Evolutionary conservation across 768 basidiomycete species (phyloP).

Genomic region (Amanita rubescens): DNA sequence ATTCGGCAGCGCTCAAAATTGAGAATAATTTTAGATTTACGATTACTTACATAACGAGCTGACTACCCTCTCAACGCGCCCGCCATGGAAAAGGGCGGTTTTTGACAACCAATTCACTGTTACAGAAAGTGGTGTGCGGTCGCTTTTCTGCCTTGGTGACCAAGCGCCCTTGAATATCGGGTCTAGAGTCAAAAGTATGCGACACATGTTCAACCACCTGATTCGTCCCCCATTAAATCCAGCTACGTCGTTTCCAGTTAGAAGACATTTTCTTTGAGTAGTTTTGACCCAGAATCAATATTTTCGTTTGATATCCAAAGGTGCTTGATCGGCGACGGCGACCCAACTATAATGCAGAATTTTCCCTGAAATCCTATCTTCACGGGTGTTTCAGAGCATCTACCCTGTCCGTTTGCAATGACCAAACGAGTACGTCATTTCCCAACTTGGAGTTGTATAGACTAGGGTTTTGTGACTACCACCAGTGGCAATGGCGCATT

Average conservation of each 20-base stretch:
- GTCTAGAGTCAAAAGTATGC: too few relatives aligned
- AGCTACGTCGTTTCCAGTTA: neutral
- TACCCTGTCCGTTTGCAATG: neutral
- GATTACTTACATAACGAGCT: too few relatives aligned
- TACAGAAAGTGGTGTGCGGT: too few relatives aligned
- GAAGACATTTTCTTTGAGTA: neutral
- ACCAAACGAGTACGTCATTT: neutral
- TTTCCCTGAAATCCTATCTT: neutral
- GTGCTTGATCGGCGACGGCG: neutral
- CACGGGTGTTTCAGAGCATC: neutral
- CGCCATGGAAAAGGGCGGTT: too few relatives aligned
- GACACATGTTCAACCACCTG: too few relatives aligned
- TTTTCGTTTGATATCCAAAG: neutral
- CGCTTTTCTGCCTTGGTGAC: too few relatives aligned
- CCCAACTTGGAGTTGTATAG: neutral
- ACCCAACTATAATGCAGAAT: neutral
- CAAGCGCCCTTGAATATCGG: too few relatives aligned
- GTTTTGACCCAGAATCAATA: neutral
- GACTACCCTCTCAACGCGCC: too few relatives aligned
- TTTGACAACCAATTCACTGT: too few relatives aligned
- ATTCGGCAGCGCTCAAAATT: too few relatives aligned
- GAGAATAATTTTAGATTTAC: too few relatives aligned
- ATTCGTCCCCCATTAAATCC: too few relatives aligned
- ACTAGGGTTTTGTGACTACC: neutral
- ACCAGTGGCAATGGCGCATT: neutral